A percentile compares a stretch with the other conserved stretches of the same genome.
Conservation (phyloP, 1,284 basidiomycete genomes). For the Austropuccinia psidii region DNA sequence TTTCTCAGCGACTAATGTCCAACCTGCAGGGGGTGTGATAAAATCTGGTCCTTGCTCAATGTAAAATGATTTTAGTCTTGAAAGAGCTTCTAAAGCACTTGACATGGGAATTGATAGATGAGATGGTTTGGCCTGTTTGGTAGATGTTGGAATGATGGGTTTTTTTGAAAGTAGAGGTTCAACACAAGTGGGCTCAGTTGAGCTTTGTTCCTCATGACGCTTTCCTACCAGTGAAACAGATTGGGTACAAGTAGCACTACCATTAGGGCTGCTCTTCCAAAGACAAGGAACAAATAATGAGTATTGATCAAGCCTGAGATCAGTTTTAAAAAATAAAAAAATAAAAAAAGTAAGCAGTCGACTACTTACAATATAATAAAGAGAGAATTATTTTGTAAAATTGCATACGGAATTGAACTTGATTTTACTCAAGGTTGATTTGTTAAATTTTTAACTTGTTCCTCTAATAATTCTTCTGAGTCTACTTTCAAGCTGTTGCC, state of each 20-base stretch:
- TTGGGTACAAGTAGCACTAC: constrained; percentile 4
- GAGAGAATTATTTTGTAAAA: neutral
- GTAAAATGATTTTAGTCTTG: constrained; percentile 69
- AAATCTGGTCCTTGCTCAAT: constrained; percentile 53
- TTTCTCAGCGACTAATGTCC: constrained; percentile 73
- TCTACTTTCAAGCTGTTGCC: constrained; percentile 81
- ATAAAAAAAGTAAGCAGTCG: neutral
- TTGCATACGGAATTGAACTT: constrained; percentile 68
- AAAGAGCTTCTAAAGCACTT: constrained; percentile 67
- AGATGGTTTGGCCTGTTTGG: neutral
- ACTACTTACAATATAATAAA: no score
- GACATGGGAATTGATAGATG: constrained; percentile 56
- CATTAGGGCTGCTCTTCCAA: constrained; percentile 15
- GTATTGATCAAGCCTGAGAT: constrained; percentile 34
- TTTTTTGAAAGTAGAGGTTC: no score
- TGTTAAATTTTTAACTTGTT: constrained; percentile 73
- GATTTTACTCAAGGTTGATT: constrained; percentile 82
- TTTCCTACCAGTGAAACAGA: neutral
- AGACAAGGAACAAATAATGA: constrained; percentile 28
- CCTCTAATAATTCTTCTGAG: constrained; percentile 76
- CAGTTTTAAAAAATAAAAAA: no score
- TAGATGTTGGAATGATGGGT: neutral
- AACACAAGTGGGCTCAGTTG: no score
- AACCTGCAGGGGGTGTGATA: constrained; percentile 57
- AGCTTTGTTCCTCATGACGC: neutral